Base-by-base conservation (phyloP, 345 rosid species). In the Gossypioides kirkii region DNA sequence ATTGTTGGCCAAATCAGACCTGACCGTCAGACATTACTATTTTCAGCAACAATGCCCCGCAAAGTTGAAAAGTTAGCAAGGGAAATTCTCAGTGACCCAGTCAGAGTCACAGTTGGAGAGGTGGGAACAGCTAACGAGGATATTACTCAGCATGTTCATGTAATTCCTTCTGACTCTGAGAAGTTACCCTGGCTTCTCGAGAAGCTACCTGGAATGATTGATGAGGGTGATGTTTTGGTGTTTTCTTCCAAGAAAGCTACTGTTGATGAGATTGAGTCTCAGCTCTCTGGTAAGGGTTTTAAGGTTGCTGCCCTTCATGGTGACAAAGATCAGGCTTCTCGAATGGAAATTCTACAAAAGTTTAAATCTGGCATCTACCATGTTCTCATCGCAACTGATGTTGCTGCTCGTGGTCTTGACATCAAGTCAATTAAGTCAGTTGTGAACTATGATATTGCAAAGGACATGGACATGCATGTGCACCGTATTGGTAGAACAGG, bases 401-500 rank as follows among this genome's bases (percentile, higher is more conserved):
- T 94, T 73, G 98, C 98, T 79, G 98, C 98, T 25, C 91, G 98
- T 61, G 98, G 98, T 78, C 90, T 95, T 38, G 98, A 95, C 81
- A 95, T 95, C 75, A 95, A 90, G 80, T 95, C 97, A 4, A 87
- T 94, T 46, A 94, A 92, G 84, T 92, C 96, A 1, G 98, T 94
- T 56, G 98, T 94, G 74, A 94, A 94, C 80, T 92, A 86, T 79
- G 97, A 94, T 77, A 86, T 82, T 71, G 97, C 99, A 6, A 88
- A 80, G 76, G 98, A 95, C 67, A 92, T 95, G 96, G 99, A 95
- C 82, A 91, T 88, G 97, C 98, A 95, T 85, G 94, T 92, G 53
- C 99, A 95, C 80, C 97, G 99, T 61, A 88, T 95, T 86, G 99
- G 99, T 77, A 83, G 98, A 80, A 95, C 98, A 9, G 99, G 99